Evolutionary conservation across 179 eudicot genomes (phyloP).

Genomic region (Patellifolia procumbens): DNA sequence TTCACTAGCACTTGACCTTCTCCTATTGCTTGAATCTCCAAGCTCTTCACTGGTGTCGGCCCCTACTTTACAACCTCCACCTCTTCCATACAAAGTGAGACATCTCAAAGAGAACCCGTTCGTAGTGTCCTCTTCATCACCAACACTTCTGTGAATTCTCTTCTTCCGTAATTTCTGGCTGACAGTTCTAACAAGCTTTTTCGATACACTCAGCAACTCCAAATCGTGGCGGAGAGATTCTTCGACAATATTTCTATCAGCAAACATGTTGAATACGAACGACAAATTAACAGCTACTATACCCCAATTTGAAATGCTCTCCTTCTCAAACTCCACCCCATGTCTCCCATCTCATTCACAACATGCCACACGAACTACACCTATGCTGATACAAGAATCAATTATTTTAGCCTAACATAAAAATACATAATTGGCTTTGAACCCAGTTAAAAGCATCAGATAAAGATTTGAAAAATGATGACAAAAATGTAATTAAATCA

Average conservation of each 20-base stretch:
- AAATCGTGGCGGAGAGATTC: constrained; percentile 57
- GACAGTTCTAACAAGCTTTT: constrained; percentile 71
- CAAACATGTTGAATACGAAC: constrained; percentile 38
- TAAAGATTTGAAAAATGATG: too few species aligned
- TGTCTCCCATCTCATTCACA: constrained; percentile 8
- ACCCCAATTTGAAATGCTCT: constrained; percentile 13
- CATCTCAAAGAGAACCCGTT: constrained; percentile 66
- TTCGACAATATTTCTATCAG: constrained; percentile 47
- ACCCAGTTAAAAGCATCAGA: neutral
- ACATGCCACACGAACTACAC: constrained; percentile 10
- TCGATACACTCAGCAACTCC: constrained; percentile 73
- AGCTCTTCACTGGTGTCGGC: constrained; percentile 74
- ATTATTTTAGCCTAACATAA: neutral
- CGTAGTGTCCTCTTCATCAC: constrained; percentile 52
- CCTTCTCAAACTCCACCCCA: constrained; percentile 11
- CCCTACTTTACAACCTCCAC: constrained; percentile 94
- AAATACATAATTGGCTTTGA: too few species aligned
- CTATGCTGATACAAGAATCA: constrained; percentile 9
- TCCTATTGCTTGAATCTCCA: constrained; percentile 52
- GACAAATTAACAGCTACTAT: constrained; percentile 12
- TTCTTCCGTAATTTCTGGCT: constrained; percentile 75
- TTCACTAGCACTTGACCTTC: constrained; percentile 64
- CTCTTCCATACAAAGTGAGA: constrained; percentile 68
- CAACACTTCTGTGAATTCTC: constrained; percentile 47
- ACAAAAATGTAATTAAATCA: neutral